Conservation (phyloP, 371 early-diverging fungal genomes). For the Thermomucor indicae-seudaticae region DNA sequence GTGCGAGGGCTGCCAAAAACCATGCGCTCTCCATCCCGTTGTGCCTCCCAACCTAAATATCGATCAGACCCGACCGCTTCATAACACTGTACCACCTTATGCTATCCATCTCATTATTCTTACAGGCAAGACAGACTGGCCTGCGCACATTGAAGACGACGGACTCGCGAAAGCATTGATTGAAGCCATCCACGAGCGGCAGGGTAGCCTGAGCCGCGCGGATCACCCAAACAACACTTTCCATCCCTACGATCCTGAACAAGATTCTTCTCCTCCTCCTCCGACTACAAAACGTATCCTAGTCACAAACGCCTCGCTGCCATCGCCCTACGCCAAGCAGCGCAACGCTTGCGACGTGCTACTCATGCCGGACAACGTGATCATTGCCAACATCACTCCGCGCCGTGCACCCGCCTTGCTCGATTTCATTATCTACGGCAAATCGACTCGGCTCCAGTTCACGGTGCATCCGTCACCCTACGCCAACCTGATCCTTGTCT, state of each 20-base stretch:
- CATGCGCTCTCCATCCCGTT: conserved; percentile 30
- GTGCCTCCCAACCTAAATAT: conserved; percentile 24
- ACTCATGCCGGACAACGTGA: conserved; percentile 32
- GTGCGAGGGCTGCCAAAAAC: conserved; percentile 23
- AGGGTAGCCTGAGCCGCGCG: not conserved
- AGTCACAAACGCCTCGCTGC: conserved; percentile 25
- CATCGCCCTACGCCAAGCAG: conserved; percentile 16
- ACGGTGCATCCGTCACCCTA: conserved; percentile 20
- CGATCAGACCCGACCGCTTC: conserved; percentile 26
- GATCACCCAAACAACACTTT: conserved; percentile 12
- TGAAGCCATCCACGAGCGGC: conserved; percentile 14
- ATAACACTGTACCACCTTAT: conserved; percentile 34
- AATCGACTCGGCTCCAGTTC: conserved; percentile 19
- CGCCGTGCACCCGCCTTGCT: conserved; percentile 18
- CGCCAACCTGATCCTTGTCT: conserved; percentile 22
- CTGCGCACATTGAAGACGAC: conserved; percentile 37
- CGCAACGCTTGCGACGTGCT: conserved; percentile 21
- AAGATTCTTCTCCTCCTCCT: too few relatives aligned
- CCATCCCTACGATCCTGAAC: conserved; percentile 5
- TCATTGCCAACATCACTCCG: conserved; percentile 32
- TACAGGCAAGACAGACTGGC: conserved; percentile 34
- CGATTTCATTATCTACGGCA: conserved; percentile 30
- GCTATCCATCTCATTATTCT: conserved; percentile 29
- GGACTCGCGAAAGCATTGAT: conserved; percentile 25
- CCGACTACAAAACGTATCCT: conserved; percentile 18